Conservation (phyloP, 257 asterid species). For the Solanum dulcamara region DNA sequence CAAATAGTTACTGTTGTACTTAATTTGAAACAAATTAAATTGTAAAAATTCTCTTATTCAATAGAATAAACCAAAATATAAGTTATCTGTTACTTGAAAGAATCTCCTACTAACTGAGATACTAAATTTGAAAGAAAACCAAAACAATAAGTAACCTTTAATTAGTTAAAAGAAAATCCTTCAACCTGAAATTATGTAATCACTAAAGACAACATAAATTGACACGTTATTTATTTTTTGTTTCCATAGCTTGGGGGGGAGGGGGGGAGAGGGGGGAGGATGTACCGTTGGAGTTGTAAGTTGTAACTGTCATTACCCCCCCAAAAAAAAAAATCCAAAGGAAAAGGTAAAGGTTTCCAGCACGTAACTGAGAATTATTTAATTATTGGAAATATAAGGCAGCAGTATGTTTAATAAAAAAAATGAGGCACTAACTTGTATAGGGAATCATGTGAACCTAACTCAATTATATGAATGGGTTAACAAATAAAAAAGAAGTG, state of each 20-base stretch:
- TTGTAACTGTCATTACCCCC: background rate
- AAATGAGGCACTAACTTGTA: background rate
- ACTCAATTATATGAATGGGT: background rate
- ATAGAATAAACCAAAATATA: background rate
- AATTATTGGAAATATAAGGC: background rate
- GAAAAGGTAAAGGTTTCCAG: background rate
- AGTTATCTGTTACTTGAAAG: background rate
- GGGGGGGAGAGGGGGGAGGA: too few species aligned
- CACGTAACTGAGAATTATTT: background rate
- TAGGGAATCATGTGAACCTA: background rate
- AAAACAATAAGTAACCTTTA: background rate
- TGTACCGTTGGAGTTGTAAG: background rate
- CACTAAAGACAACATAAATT: background rate
- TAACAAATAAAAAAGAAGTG: background rate
- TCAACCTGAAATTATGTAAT: background rate
- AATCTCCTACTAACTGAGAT: background rate
- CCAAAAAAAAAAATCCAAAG: background rate
- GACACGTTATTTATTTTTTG: background rate
- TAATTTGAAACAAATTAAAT: background rate
- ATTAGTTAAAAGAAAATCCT: background rate
- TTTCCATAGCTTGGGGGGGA: background rate
- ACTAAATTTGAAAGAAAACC: background rate
- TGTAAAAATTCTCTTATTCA: background rate
- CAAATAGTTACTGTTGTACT: background rate
- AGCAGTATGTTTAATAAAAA: background rate